Evolutionary conservation across 2,329 filamentous ascomycete genomes (phyloP), one percentile per base, ranked within the genome.

Genomic region (Exophiala xenobiotica): DNA sequence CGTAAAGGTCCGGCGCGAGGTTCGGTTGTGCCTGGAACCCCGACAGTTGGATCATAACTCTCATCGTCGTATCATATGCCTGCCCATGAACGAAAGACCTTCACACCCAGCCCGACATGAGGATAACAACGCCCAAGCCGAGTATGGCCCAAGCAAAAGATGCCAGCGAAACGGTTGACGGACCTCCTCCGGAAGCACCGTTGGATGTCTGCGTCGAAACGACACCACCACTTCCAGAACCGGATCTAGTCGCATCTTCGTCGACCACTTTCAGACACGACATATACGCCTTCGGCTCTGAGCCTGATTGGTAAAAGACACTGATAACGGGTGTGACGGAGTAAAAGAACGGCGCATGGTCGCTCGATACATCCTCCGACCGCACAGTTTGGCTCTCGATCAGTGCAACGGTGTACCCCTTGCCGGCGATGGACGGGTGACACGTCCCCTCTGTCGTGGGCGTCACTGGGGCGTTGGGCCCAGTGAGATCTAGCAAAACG

Each of bases 191-290:
- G 12, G n/a, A 19, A 16, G 38, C 38, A 2, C 8, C 18, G n/a
- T 20, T n/a, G 38, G 19, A 22, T 5, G 18, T 35, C 16, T 33
- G 11, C 12, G 12, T 29, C 7, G 43, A 22, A 14, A 23, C 5
- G 3, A 20, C 26, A 8, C 31, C 11, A 8, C 38, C 38, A 7
- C 19, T n/a, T 7, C 2, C 4, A 11, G 22, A 40, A 3, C n/a
- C 38, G 2, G 23, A 18, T n/a, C n/a, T n/a, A n/a, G n/a, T n/a
- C 12, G 24, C 53, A 22, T 19, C 41, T 9, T 44, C 46, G 24
- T 56, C 31, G 24, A 56, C 49, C 11, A 56, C 53, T 22, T 56
- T 56, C 3, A 56, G 37, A 37, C 53, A 56, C 6, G 53, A 52
- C 19, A 56, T 49, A 23, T 49, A 46, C 19, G 46, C 46, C 23